Conservation (phyloP, 768 basidiomycete genomes). For the Kwoniella dejecticola region DNA sequence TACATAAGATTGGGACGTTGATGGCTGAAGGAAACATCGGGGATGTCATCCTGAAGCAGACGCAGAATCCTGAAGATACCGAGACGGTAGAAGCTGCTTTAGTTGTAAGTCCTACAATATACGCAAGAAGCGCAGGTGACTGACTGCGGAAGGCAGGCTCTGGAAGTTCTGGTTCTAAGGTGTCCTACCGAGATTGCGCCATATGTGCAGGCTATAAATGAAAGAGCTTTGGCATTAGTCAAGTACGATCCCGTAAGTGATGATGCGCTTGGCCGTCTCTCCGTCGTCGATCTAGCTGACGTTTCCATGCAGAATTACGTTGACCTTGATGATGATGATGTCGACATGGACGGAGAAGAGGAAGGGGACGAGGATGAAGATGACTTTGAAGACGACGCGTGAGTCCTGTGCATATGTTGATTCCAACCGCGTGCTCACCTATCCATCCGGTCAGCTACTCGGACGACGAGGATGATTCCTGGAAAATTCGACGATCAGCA, state of each 20-base stretch:
- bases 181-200: conserved; percentile 80
- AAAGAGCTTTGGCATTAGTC: conserved; percentile 73
- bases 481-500: conserved; percentile 92
- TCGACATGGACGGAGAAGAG: conserved; percentile 64
- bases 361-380: conserved; percentile 74
- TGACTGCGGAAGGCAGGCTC: conserved; percentile 60
- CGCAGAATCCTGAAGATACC: conserved; percentile 39
- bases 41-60: conserved; percentile 30
- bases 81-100: conserved; percentile 47
- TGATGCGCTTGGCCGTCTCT: not conserved
- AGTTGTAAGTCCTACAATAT: conserved; percentile 27
- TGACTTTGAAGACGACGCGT: conserved; percentile 78
- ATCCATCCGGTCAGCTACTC: conserved; percentile 67
- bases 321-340: conserved; percentile 63
- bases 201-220: conserved; percentile 69
- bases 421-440: not conserved
- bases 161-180: conserved; percentile 80
- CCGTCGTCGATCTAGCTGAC: conserved; percentile 3
- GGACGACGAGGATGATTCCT: conserved; percentile 97
- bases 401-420: conserved; percentile 46
- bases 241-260: conserved; percentile 84
- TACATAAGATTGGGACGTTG: conserved; percentile 34
- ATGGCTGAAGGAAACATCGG: conserved; percentile 29
- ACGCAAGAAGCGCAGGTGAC: too few relatives aligned
- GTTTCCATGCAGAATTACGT: conserved; percentile 65